Conservation (phyloP, 768 basidiomycete genomes). For the Leccinellum rugosiceps region DNA sequence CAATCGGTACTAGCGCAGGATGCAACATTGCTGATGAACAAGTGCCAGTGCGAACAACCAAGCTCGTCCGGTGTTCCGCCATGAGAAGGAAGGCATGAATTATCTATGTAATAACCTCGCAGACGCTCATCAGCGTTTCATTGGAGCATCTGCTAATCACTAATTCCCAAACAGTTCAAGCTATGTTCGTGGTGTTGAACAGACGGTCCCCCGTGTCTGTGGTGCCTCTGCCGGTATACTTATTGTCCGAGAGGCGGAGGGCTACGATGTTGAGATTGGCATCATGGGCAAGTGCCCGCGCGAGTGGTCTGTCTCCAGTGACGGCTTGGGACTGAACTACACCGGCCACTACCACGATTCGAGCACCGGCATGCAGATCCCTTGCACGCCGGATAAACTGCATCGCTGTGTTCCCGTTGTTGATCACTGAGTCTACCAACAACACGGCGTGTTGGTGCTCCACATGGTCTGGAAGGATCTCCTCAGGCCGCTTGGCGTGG, state of each 20-base stretch:
- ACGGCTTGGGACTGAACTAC: conserved; percentile 12
- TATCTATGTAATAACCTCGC: too few relatives aligned
- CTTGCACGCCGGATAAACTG: conserved; percentile 12
- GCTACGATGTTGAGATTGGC: conserved; percentile 11
- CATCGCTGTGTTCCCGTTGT: conserved; percentile 11
- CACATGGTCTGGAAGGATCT: conserved; percentile 12
- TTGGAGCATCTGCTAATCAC: not conserved
- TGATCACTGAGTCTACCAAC: conserved; percentile 16
- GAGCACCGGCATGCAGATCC: conserved; percentile 11
- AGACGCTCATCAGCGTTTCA: too few relatives aligned
- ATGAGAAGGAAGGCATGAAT: too few relatives aligned
- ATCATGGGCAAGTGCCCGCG: conserved; percentile 12
- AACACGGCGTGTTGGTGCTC: conserved; percentile 12
- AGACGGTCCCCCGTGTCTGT: conserved; percentile 14
- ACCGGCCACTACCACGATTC: conserved; percentile 14
- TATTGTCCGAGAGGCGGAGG: conserved; percentile 12
- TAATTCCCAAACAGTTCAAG: conserved; percentile 9
- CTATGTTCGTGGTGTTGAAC: conserved; percentile 10
- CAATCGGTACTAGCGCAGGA: too few relatives aligned
- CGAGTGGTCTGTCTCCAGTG: conserved; percentile 11
- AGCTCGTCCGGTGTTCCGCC: too few relatives aligned
- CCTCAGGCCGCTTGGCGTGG: conserved; percentile 14
- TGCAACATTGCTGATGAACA: too few relatives aligned
- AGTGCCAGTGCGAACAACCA: too few relatives aligned
- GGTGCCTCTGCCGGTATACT: conserved; percentile 14